Evolutionary conservation across 495 filamentous ascomycete genomes (phyloP).

Genomic region (Aspergillus steynii): DNA sequence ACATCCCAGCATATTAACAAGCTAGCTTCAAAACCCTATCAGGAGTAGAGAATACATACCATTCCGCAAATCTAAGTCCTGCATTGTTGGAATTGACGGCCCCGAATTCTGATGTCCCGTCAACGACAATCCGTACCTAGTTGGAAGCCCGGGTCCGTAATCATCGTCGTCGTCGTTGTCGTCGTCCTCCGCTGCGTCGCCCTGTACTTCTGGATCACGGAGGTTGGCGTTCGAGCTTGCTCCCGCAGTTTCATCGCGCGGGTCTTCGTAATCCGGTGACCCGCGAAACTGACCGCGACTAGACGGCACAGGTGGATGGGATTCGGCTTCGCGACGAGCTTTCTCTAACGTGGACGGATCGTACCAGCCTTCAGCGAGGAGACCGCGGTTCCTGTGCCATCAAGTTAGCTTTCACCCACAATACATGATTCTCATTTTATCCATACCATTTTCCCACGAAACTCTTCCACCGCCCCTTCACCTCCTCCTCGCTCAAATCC

Average conservation of each 20-base stretch:
- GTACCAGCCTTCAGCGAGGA: slow-evolving; percentile 94
- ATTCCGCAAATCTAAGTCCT: slow-evolving; percentile 72
- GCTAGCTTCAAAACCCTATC: neutral
- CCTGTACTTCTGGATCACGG: slow-evolving; percentile 11
- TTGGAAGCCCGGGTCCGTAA: slow-evolving; percentile 72
- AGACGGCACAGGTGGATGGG: slow-evolving; percentile 6
- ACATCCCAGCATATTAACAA: neutral
- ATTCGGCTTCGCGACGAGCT: slow-evolving; percentile 34
- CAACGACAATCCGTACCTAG: neutral
- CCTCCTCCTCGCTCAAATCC: slow-evolving; percentile 66
- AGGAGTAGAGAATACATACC: slow-evolving; percentile 41
- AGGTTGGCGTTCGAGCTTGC: neutral
- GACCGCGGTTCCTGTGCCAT: slow-evolving; percentile 76
- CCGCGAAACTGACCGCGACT: slow-evolving; percentile 14
- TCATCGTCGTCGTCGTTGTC: slow-evolving; percentile 62
- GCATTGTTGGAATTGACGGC: slow-evolving; percentile 69
- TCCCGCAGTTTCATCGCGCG: slow-evolving; percentile 2
- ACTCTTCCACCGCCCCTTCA: slow-evolving; percentile 88
- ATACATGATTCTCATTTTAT: neutral
- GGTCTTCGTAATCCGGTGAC: slow-evolving; percentile 29
- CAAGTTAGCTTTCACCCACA: slow-evolving; percentile 10
- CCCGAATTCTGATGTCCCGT: slow-evolving; percentile 43
- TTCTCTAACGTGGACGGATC: slow-evolving; percentile 64
- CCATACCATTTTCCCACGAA: slow-evolving; percentile 82
- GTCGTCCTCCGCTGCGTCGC: slow-evolving; percentile 33